phyloP scores from a whole-genome alignment of 768 basidiomycete species.

The Mycena vulgaris region DNA sequence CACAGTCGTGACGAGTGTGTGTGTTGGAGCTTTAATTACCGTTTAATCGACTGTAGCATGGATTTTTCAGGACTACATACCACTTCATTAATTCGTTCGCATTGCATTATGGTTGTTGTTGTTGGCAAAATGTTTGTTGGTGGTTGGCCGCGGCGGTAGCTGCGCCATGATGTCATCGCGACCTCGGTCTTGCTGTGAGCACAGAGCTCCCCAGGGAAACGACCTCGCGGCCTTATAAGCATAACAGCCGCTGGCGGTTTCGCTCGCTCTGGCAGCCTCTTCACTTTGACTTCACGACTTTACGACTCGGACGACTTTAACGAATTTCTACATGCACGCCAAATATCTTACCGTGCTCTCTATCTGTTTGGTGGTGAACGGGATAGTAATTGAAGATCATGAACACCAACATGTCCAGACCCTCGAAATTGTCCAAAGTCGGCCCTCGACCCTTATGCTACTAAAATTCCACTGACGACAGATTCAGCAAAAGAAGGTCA shows the following conservation, averaged over 20 bases:
- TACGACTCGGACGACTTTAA: conserved; percentile 1
- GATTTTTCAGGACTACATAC: not conserved
- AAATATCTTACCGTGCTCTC: conserved; percentile 6
- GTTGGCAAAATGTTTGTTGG: too few species aligned
- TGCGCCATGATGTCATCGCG: not conserved
- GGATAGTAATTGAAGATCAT: not conserved
- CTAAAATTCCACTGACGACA: not conserved
- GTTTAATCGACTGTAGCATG: conserved; percentile 41
- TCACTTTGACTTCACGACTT: not conserved
- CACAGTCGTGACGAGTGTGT: conserved; percentile 48
- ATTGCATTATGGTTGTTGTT: too few species aligned
- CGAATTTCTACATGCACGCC: not conserved
- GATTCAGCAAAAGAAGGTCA: not conserved
- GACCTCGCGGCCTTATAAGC: not conserved
- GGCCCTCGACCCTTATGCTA: not conserved
- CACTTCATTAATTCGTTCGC: not conserved
- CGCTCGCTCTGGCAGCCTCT: not conserved
- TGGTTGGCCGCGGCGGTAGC: not conserved
- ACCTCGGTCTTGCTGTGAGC: not conserved
- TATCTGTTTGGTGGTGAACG: not conserved
- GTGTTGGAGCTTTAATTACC: conserved; percentile 58
- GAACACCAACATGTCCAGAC: not conserved
- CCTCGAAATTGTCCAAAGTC: not conserved
- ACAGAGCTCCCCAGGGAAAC: not conserved
- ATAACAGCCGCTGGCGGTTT: not conserved